Percentiles rank a stretch among this genome's conserved stretches.
Conservation (phyloP, 169 alveolate genomes). For the Cryptosporidium muris region DNA sequence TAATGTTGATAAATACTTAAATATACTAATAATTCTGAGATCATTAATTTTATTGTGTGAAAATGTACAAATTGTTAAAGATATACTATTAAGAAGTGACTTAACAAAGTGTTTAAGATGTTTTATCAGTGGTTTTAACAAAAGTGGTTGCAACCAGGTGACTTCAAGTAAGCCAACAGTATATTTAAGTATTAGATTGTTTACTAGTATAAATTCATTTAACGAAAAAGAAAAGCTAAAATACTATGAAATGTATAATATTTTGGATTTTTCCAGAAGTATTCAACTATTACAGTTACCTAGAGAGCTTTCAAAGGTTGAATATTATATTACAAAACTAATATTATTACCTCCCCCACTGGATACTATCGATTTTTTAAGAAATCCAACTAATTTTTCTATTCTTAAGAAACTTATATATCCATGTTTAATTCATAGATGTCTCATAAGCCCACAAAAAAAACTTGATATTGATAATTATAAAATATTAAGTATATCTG, state of each 20-base stretch:
- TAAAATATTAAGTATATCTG: background rate
- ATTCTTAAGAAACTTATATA: too few relatives aligned
- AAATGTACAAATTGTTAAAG: conserved; percentile 6
- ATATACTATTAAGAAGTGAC: background rate
- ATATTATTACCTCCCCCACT: too few relatives aligned
- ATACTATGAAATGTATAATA: conserved; percentile 4
- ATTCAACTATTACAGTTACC: conserved; percentile 6
- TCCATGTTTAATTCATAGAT: too few relatives aligned
- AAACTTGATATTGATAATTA: background rate
- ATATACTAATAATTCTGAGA: background rate
- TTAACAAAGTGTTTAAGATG: background rate
- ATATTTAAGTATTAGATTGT: conserved; percentile 36
- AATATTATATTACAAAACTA: too few relatives aligned
- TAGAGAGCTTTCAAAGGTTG: background rate
- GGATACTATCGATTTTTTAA: too few relatives aligned
- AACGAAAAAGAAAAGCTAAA: conserved; percentile 19
- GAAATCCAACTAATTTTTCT: too few relatives aligned
- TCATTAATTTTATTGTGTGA: conserved; percentile 33
- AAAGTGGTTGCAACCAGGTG: background rate
- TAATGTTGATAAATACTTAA: background rate
- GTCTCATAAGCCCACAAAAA: too few relatives aligned
- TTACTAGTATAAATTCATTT: conserved; percentile 11
- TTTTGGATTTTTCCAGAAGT: background rate
- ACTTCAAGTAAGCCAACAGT: background rate
- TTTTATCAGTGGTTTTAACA: background rate